Evolutionary conservation across 345 rosid genomes (phyloP).

Genomic region (Pistacia atlantica): DNA sequence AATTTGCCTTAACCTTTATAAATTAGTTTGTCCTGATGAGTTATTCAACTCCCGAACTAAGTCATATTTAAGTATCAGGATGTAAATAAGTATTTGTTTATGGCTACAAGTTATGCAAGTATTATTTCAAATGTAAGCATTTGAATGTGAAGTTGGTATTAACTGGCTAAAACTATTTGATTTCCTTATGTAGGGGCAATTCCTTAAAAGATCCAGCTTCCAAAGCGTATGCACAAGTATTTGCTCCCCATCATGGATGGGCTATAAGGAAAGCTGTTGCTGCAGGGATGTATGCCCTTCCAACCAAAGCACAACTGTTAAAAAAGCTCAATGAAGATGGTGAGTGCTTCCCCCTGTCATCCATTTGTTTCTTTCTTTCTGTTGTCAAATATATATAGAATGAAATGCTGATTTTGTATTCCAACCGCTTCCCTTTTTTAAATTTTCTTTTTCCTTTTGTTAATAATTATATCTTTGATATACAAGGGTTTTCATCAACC

Average conservation of each 20-base stretch:
- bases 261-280: slow-evolving; percentile 87
- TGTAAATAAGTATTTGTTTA: neutral
- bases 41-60: neutral
- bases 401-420: neutral
- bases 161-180: neutral
- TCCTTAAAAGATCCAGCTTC: slow-evolving; percentile 90
- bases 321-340: slow-evolving; percentile 86
- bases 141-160: slow-evolving; percentile 11
- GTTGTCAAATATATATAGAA: slow-evolving; percentile 12
- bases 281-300: slow-evolving; percentile 95
- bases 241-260: slow-evolving; percentile 98
- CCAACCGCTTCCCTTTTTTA: neutral
- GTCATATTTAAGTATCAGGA: neutral
- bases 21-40: neutral
- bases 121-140: slow-evolving; percentile 3
- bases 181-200: slow-evolving; percentile 56
- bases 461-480: neutral
- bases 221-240: slow-evolving; percentile 86
- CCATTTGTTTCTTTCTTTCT: slow-evolving; percentile 13
- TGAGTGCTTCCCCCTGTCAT: slow-evolving; percentile 35
- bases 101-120: neutral
- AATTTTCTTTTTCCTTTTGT: neutral
- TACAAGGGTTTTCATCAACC: neutral
- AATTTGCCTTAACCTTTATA: neutral
- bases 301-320: slow-evolving; percentile 77